Percentiles rank a stretch among this genome's conserved stretches.
Evolutionary conservation across 352 stramenopile species (phyloP).

Genomic region (Globisporangium cylindrosporum): DNA sequence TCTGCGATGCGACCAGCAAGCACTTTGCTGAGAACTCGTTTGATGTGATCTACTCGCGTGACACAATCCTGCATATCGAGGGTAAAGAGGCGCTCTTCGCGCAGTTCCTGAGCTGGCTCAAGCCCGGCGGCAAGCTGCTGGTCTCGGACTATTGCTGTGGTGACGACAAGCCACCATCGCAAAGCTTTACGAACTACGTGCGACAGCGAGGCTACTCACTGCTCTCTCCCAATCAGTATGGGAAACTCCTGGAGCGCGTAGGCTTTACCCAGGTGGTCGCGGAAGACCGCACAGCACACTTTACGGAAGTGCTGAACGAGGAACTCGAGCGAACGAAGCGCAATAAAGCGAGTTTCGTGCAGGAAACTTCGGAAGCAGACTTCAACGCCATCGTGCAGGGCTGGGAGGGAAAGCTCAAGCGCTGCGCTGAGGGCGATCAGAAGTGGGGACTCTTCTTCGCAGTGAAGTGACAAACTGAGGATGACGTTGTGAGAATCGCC

Average conservation of each 20-base stretch:
- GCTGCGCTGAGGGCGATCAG: slow-evolving; percentile 56
- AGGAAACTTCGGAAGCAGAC: slow-evolving; percentile 52
- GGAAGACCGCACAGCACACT: not conserved
- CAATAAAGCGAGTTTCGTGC: not conserved
- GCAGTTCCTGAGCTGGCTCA: slow-evolving; percentile 67
- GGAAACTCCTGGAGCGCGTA: not conserved
- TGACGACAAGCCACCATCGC: slow-evolving; percentile 21
- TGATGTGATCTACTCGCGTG: slow-evolving; percentile 61
- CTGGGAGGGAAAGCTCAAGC: slow-evolving; percentile 61
- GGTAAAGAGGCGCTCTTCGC: slow-evolving; percentile 58
- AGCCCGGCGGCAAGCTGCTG: slow-evolving; percentile 55
- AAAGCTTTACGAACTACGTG: not conserved
- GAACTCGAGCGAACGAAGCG: not conserved
- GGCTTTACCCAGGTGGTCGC: not conserved
- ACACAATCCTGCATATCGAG: slow-evolving; percentile 75
- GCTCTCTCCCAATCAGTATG: not conserved
- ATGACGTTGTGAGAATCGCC: no score
- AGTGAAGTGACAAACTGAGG: not conserved
- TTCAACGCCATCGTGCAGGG: slow-evolving; percentile 58
- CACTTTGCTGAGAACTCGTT: slow-evolving; percentile 22
- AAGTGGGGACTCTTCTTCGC: slow-evolving; percentile 35
- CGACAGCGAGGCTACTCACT: not conserved
- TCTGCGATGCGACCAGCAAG: not conserved
- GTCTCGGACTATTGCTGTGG: slow-evolving; percentile 48
- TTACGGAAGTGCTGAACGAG: not conserved